These are phyloP conservation scores for Chalciporus sp. DNA, from an alignment of 1,284 basidiomycete genomes.

Conservation along the genomic window DNA sequence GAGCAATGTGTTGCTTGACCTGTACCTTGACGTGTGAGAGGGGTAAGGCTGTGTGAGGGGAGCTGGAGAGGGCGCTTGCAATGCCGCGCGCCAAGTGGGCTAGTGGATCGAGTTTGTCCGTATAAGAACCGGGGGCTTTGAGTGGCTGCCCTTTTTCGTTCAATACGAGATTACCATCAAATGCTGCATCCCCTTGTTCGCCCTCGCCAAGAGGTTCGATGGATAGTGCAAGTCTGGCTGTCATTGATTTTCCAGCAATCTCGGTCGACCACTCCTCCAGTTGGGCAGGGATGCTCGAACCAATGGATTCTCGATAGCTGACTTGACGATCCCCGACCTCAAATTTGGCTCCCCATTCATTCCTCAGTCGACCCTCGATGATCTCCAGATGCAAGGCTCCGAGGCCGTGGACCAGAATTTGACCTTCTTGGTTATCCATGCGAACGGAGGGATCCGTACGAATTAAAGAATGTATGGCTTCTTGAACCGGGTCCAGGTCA, in stretches of 20 bases:
- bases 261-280: conserved; percentile 61
- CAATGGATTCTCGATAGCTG: conserved; percentile 76
- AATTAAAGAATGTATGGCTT: conserved; percentile 73
- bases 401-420: conserved; percentile 82
- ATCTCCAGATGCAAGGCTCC: conserved; percentile 89
- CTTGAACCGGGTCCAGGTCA: conserved; percentile 75
- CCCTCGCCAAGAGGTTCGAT: conserved; percentile 53
- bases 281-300: conserved; percentile 34
- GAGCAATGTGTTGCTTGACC: conserved; percentile 46
- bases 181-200: conserved; percentile 65
- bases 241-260: conserved; percentile 50
- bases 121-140: conserved; percentile 52
- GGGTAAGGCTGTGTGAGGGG: conserved; percentile 72
- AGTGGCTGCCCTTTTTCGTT: conserved; percentile 52
- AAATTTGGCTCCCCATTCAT: conserved; percentile 82
- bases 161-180: conserved; percentile 76
- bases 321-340: conserved; percentile 80
- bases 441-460: conserved; percentile 87
- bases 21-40: conserved; percentile 63
- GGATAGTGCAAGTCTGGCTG: conserved; percentile 52
- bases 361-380: conserved; percentile 73
- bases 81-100: conserved; percentile 67
- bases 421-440: conserved; percentile 77
- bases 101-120: conserved; percentile 44
- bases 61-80: conserved; percentile 69